A percentile compares a stretch with the other conserved stretches of the same genome.
Conservation (phyloP, 2,329 filamentous ascomycete species). For the Clonostachys sp. region DNA sequence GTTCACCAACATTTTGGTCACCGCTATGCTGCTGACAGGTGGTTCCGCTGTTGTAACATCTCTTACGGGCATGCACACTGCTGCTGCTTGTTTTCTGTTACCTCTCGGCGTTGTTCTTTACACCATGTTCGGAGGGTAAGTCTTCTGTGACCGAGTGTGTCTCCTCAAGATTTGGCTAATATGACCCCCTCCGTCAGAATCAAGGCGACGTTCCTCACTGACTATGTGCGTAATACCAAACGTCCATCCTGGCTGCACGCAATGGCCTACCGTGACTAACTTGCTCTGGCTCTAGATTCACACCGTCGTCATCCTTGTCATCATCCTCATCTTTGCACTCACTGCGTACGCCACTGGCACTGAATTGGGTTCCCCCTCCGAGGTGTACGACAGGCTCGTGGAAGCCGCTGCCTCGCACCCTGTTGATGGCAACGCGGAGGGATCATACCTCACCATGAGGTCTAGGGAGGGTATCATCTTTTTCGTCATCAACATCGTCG, state of each 20-base stretch:
- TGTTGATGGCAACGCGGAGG: slow-evolving; percentile 69
- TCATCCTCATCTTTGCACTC: slow-evolving; percentile 77
- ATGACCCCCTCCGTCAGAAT: slow-evolving; percentile 42
- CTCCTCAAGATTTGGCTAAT: neutral
- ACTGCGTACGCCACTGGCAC: slow-evolving; percentile 70
- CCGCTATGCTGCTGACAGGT: slow-evolving; percentile 77
- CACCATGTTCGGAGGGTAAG: slow-evolving; percentile 48
- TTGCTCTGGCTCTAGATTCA: slow-evolving; percentile 44
- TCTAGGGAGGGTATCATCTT: slow-evolving; percentile 67
- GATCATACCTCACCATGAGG: slow-evolving; percentile 73
- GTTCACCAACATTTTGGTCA: slow-evolving; percentile 78
- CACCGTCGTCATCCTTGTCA: slow-evolving; percentile 71
- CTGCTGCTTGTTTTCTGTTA: slow-evolving; percentile 75
- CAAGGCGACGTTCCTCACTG: slow-evolving; percentile 76
- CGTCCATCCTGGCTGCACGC: neutral
- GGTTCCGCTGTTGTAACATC: slow-evolving; percentile 48
- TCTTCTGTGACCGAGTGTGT: neutral
- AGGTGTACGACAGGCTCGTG: slow-evolving; percentile 70
- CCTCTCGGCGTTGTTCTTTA: slow-evolving; percentile 75
- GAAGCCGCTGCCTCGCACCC: slow-evolving; percentile 64
- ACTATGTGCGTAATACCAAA: slow-evolving; percentile 39
- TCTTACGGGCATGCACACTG: slow-evolving; percentile 37
- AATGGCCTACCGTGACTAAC: neutral
- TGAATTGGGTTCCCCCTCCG: slow-evolving; percentile 64
- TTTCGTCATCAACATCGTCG: slow-evolving; percentile 77